Percentiles rank a stretch among this genome's conserved stretches.
Conservation (phyloP, 495 filamentous ascomycete genomes). For the Bryoglossum gracile region DNA sequence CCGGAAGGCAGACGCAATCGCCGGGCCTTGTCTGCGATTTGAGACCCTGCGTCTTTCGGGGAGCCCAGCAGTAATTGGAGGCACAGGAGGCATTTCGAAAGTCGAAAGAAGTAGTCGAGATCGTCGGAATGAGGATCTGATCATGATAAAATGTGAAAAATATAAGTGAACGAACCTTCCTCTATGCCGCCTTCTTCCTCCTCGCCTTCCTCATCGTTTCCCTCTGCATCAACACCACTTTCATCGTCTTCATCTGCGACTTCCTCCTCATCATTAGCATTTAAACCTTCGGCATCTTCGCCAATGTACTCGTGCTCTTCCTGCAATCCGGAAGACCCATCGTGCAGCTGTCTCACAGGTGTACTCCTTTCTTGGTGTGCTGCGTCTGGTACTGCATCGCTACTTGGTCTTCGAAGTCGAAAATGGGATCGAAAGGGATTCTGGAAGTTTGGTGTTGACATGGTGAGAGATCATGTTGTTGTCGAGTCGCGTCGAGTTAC, state of each 20-base stretch:
- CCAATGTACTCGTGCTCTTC: constrained; percentile 1
- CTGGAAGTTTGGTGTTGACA: neutral
- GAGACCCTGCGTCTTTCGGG: neutral
- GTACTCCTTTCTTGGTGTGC: neutral
- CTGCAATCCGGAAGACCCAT: too few species aligned
- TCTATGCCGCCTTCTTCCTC: constrained; percentile 31
- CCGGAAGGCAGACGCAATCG: neutral
- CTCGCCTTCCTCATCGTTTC: constrained; percentile 20
- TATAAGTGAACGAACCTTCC: constrained; percentile 25
- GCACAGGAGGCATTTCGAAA: neutral
- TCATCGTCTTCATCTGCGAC: constrained; percentile 23
- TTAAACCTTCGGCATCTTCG: constrained; percentile 25
- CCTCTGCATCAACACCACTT: constrained; percentile 17
- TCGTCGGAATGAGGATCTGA: neutral
- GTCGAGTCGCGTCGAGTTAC: neutral
- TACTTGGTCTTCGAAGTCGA: neutral
- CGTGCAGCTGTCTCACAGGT: neutral
- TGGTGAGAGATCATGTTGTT: neutral
- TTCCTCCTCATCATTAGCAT: constrained; percentile 25
- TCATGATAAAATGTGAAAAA: neutral
- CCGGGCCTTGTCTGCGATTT: neutral
- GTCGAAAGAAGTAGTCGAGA: neutral
- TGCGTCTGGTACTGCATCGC: neutral
- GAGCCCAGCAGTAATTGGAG: neutral
- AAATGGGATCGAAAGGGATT: neutral